Conservation (phyloP, 768 basidiomycete species). For the Psilocybe cyanescens region DNA sequence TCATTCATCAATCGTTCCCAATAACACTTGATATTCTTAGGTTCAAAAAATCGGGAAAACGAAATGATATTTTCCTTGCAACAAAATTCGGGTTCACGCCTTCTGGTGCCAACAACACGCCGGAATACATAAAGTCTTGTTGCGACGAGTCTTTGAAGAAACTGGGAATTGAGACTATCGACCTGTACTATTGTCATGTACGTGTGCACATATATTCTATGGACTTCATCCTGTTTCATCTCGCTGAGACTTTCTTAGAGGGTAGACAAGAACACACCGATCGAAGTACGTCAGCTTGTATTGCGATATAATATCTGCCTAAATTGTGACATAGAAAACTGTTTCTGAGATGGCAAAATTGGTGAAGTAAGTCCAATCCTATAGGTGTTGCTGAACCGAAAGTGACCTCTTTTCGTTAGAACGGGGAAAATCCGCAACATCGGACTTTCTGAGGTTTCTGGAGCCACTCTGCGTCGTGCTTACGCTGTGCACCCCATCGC, state of each 20-base stretch:
- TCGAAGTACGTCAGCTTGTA: constrained; percentile 39
- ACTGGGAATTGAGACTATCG: constrained; percentile 45
- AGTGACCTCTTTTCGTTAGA: too few species aligned
- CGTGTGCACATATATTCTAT: neutral
- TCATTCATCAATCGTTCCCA: too few species aligned
- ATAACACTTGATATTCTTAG: constrained; percentile 19
- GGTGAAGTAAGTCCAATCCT: constrained; percentile 41
- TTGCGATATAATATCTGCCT: neutral
- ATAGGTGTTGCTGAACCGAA: too few species aligned
- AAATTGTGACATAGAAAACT: constrained; percentile 31
- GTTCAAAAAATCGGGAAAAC: constrained; percentile 56
- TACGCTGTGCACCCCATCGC: constrained; percentile 53
- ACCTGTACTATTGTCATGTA: constrained; percentile 52
- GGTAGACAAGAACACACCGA: constrained; percentile 44
- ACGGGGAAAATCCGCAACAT: constrained; percentile 48
- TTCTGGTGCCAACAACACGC: constrained; percentile 28
- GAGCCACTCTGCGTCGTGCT: constrained; percentile 51
- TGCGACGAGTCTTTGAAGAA: constrained; percentile 42
- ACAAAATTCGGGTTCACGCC: constrained; percentile 48
- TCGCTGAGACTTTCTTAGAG: constrained; percentile 16
- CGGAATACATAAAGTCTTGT: constrained; percentile 41
- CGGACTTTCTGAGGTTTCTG: constrained; percentile 56
- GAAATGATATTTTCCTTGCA: constrained; percentile 63
- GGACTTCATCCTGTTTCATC: too few species aligned
- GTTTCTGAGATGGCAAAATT: constrained; percentile 53